Evolutionary conservation across 139 green algal genomes (phyloP).

Genomic region (Coelastrella sp.): DNA sequence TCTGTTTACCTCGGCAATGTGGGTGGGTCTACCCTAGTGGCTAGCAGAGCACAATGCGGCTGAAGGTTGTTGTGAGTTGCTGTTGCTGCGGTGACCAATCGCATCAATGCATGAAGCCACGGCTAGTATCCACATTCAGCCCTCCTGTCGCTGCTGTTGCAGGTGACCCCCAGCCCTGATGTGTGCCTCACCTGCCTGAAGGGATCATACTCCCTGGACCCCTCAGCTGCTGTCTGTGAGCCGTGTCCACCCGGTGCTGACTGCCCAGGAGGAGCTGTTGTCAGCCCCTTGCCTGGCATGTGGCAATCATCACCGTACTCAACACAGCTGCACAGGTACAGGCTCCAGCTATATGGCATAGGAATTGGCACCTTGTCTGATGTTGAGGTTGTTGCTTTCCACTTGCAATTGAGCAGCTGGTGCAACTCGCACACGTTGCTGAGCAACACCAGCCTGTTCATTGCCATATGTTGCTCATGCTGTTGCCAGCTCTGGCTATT

Average conservation of each 20-base stretch:
- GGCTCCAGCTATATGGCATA: background rate
- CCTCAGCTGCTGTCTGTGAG: background rate
- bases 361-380: background rate
- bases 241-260: background rate
- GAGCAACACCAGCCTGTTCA: too few relatives aligned
- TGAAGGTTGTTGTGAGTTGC: too few relatives aligned
- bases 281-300: background rate
- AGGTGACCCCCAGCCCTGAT: constrained; percentile 6
- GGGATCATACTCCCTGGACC: background rate
- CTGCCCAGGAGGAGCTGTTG: background rate
- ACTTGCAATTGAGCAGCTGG: too few relatives aligned
- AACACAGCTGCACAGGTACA: constrained; percentile 1
- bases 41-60: too few relatives aligned
- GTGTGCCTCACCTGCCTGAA: background rate
- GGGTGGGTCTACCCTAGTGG: too few relatives aligned
- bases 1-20: too few relatives aligned
- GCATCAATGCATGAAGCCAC: background rate
- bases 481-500: too few relatives aligned
- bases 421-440: too few relatives aligned
- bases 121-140: background rate
- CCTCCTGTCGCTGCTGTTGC: too few relatives aligned
- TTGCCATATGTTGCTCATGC: too few relatives aligned
- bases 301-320: background rate
- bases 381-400: background rate
- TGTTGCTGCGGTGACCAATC: too few relatives aligned